phyloP scores from a whole-genome alignment of 345 rosid genomes.

The Syzygium aromaticum region DNA sequence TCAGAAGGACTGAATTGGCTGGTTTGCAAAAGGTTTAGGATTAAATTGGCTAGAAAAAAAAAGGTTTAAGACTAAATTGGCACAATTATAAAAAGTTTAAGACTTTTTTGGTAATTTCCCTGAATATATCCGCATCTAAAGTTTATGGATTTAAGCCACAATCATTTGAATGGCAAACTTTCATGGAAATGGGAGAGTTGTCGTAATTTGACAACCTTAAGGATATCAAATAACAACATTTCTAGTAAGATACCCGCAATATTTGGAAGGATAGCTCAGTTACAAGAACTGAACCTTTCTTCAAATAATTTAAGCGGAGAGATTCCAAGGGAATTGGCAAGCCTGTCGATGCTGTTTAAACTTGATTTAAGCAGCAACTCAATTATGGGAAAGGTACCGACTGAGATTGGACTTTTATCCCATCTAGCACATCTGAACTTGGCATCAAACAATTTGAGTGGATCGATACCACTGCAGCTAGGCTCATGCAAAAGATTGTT shows the following conservation, averaged over 20 bases:
- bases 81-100: too few relatives aligned
- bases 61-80: too few relatives aligned
- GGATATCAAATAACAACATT: background rate
- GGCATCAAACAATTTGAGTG: background rate
- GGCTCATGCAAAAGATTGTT: background rate
- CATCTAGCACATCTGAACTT: background rate
- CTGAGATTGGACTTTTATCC: background rate
- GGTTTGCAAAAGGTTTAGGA: too few relatives aligned
- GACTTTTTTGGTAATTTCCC: too few relatives aligned
- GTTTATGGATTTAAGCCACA: background rate
- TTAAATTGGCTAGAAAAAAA: too few relatives aligned
- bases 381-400: background rate
- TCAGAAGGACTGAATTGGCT: too few relatives aligned
- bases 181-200: background rate
- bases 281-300: accelerated
- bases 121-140: background rate
- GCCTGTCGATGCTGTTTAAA: background rate
- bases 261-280: background rate
- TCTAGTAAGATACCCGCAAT: background rate
- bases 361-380: accelerated
- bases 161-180: background rate
- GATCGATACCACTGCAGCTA: accelerated
- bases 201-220: background rate
- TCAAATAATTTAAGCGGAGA: background rate
- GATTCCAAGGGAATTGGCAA: background rate